phyloP scores from a whole-genome alignment of 1,284 basidiomycete species.

The Naganishia sp. region DNA sequence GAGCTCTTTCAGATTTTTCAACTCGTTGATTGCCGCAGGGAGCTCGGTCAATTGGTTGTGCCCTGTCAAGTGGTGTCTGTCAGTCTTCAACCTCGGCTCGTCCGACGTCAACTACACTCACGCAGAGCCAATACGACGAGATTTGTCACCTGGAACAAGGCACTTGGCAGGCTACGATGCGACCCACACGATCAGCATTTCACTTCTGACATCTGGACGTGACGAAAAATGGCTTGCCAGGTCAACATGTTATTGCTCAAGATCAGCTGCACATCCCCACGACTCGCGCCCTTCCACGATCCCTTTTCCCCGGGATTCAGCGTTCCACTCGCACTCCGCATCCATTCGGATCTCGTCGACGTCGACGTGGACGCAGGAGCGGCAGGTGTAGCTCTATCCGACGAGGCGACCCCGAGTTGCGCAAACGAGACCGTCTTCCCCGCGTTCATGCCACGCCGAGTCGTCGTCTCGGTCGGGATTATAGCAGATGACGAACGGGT shows the following conservation, averaged over 20 bases:
- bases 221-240: too few species aligned
- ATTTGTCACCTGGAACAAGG: slow-evolving; percentile 50
- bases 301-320: slow-evolving; percentile 39
- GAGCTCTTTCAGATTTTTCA: slow-evolving; percentile 47
- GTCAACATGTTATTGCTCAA: slow-evolving; percentile 41
- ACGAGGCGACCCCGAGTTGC: neutral
- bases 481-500: slow-evolving; percentile 8
- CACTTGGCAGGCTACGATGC: slow-evolving; percentile 46
- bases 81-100: neutral
- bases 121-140: slow-evolving; percentile 47
- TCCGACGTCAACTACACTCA: slow-evolving; percentile 28
- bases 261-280: slow-evolving; percentile 37
- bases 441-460: neutral
- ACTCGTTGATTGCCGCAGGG: slow-evolving; percentile 50
- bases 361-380: neutral
- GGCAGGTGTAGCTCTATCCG: neutral
- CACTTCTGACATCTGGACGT: too few species aligned
- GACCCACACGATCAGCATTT: neutral
- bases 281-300: slow-evolving; percentile 22
- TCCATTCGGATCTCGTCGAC: slow-evolving; percentile 2
- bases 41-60: slow-evolving; percentile 45
- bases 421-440: slow-evolving; percentile 20
- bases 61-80: slow-evolving; percentile 34
- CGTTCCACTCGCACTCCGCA: slow-evolving; percentile 40
- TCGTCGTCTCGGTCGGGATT: neutral